phyloP scores from a whole-genome alignment of 495 filamentous ascomycete genomes.

The Talaromyces liani region DNA sequence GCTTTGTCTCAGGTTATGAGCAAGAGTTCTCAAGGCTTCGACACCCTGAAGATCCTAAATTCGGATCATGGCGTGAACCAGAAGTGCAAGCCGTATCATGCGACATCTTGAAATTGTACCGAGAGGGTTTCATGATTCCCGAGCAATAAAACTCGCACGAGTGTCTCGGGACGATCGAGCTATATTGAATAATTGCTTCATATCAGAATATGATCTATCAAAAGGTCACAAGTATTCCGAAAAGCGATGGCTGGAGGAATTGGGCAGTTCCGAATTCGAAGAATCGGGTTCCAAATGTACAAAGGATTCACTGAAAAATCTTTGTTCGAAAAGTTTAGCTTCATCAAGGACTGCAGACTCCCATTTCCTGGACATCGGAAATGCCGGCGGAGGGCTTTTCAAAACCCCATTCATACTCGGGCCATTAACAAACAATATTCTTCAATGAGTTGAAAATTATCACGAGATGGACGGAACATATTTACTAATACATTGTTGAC shows the following conservation, averaged over 20 bases:
- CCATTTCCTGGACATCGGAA: slow-evolving; percentile 10
- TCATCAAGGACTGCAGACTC: slow-evolving; percentile 8
- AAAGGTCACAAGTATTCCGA: slow-evolving; percentile 8
- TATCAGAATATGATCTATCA: slow-evolving; percentile 10
- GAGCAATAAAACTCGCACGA: slow-evolving; percentile 15
- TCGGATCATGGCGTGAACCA: slow-evolving; percentile 11
- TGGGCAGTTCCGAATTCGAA: slow-evolving; percentile 9
- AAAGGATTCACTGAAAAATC: not conserved
- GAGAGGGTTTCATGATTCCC: slow-evolving; percentile 11
- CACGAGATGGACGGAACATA: not conserved
- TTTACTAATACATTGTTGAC: slow-evolving; percentile 12
- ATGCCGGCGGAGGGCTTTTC: not conserved
- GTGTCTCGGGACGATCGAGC: slow-evolving; percentile 7
- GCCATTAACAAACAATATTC: not conserved
- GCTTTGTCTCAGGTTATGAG: slow-evolving; percentile 8
- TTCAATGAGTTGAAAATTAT: not conserved
- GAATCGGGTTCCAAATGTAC: slow-evolving; percentile 11
- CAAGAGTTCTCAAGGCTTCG: slow-evolving; percentile 7
- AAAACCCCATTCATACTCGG: slow-evolving; percentile 9
- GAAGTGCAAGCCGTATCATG: slow-evolving; percentile 12
- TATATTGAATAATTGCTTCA: slow-evolving; percentile 8
- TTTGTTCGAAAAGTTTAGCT: slow-evolving; percentile 6
- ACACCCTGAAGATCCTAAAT: slow-evolving; percentile 13
- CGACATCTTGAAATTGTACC: slow-evolving; percentile 5
- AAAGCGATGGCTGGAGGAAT: slow-evolving; percentile 10